phyloP scores from a whole-genome alignment of 2,329 filamentous ascomycete genomes.

The Neocatenulostroma microsporum region DNA sequence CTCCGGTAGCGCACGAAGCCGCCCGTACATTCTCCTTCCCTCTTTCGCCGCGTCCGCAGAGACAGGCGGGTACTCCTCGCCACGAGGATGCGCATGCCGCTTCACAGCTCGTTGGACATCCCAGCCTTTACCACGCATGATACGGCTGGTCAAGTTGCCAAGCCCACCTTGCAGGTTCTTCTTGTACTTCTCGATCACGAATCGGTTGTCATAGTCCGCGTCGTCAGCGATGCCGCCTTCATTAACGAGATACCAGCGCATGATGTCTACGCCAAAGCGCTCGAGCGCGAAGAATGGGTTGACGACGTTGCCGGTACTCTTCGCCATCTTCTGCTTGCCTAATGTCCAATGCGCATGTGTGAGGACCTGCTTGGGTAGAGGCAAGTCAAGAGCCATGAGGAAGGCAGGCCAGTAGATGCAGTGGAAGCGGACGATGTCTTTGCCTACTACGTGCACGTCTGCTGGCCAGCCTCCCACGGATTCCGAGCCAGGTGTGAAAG shows the following conservation, averaged over 20 bases:
- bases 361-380: slow-evolving; percentile 69
- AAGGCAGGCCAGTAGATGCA: slow-evolving; percentile 98
- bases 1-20: slow-evolving; percentile 27
- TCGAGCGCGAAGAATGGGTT: slow-evolving; percentile 89
- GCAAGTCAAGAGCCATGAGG: slow-evolving; percentile 76
- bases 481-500: slow-evolving; percentile 61
- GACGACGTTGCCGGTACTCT: slow-evolving; percentile 89
- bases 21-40: slow-evolving; percentile 9
- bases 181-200: slow-evolving; percentile 68
- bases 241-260: slow-evolving; percentile 82
- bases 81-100: slow-evolving; percentile 18
- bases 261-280: slow-evolving; percentile 75
- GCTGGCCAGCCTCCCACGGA: slow-evolving; percentile 71
- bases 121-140: slow-evolving; percentile 54
- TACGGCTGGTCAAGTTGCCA: slow-evolving; percentile 69
- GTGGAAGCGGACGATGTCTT: slow-evolving; percentile 94
- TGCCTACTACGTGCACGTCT: slow-evolving; percentile 86
- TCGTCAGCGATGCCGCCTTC: slow-evolving; percentile 72
- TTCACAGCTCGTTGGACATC: slow-evolving; percentile 35
- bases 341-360: slow-evolving; percentile 96
- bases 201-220: slow-evolving; percentile 73
- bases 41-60: slow-evolving; percentile 5
- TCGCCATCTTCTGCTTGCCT: slow-evolving; percentile 88
- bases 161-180: slow-evolving; percentile 69
- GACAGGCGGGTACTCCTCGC: slow-evolving; percentile 6